A percentile compares a stretch with the other conserved stretches of the same genome.
Evolutionary conservation across 768 basidiomycete species (phyloP).

Genomic region (Leccinum imitatum): DNA sequence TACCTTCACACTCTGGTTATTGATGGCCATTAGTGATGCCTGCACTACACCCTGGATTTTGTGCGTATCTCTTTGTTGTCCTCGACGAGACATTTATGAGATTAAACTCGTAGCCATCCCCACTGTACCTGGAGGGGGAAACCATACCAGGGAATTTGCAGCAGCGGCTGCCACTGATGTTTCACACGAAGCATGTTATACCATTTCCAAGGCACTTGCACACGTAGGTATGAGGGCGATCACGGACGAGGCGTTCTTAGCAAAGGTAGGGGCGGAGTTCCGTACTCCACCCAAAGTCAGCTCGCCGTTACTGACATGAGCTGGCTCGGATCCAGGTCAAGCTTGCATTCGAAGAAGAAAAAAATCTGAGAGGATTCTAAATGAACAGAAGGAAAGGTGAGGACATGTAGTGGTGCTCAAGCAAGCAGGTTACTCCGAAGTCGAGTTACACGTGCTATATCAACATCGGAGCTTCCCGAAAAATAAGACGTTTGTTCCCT

Average conservation of each 20-base stretch:
- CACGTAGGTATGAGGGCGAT: slow-evolving; percentile 66
- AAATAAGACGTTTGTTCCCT: background rate
- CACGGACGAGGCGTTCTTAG: slow-evolving; percentile 63
- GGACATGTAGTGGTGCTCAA: background rate
- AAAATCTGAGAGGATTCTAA: slow-evolving; percentile 17
- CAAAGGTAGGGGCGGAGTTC: slow-evolving; percentile 41
- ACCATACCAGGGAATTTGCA: slow-evolving; percentile 73
- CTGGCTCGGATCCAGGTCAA: slow-evolving; percentile 39
- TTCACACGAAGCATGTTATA: slow-evolving; percentile 67
- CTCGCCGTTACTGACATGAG: background rate
- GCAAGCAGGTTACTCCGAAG: background rate
- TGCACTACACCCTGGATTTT: slow-evolving; percentile 70
- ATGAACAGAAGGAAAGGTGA: background rate
- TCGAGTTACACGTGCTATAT: background rate
- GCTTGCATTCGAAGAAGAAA: slow-evolving; percentile 49
- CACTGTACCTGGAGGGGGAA: slow-evolving; percentile 67
- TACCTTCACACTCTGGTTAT: background rate
- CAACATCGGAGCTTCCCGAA: background rate
- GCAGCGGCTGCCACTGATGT: slow-evolving; percentile 55
- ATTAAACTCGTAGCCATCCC: slow-evolving; percentile 61
- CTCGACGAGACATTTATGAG: background rate
- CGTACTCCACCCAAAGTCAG: background rate
- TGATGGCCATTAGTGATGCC: slow-evolving; percentile 48
- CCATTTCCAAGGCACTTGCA: slow-evolving; percentile 70
- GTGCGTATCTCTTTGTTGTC: slow-evolving; percentile 18